Base-by-base conservation (phyloP, 352 stramenopile genomes). In the Aphanomyces invadans region DNA sequence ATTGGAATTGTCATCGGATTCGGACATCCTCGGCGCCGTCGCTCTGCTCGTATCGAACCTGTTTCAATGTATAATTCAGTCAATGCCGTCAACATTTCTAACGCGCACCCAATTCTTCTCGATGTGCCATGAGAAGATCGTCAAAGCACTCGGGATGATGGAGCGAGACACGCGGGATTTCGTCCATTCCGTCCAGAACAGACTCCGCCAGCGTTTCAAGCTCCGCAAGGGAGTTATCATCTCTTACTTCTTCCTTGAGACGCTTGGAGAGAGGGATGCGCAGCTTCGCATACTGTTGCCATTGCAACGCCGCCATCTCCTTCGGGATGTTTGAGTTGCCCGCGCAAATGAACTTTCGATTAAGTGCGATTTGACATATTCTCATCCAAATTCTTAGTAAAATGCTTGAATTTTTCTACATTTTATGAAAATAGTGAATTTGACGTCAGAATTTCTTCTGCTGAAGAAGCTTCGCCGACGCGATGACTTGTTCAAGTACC, bases 401-500 rank as follows among this genome's bases (percentile, higher is more conserved):
- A 45, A 45, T 45, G 17, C n/a, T n/a, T n/a, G n/a, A n/a, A 45
- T 45, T 45, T 28, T 28, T 28, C 10, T 54, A 54, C 15, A 54
- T 54, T 28, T 7, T 21, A 54, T 54, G 28, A 54, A 54, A 54
- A 28, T n/a, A 54, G 26, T 28, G 23, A 17, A 45, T 45, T 63
- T 49, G 3, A 12, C n/a, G 9, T 4, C 12, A 11, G 45, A 15
- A 52, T 21, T 65, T 54, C 19, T 65, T 65, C 32, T 15, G 7
- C 19, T 39, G 26, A 11, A 65, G 9, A 2, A 51, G 25, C 53
- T 69, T 69, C 21, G 9, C 53, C 21, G 49, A 12, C 3, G 49
- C 57, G 0, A 64, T 62, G 19, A 85, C 76, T 67, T 72, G 67
- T 26, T 83, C 70, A 9, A 87, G 65, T 17, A 81, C 78, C 2